Percentiles rank a stretch among this genome's conserved stretches.
Conservation (phyloP, 345 rosid species). For the Lenwebbia sp. region DNA sequence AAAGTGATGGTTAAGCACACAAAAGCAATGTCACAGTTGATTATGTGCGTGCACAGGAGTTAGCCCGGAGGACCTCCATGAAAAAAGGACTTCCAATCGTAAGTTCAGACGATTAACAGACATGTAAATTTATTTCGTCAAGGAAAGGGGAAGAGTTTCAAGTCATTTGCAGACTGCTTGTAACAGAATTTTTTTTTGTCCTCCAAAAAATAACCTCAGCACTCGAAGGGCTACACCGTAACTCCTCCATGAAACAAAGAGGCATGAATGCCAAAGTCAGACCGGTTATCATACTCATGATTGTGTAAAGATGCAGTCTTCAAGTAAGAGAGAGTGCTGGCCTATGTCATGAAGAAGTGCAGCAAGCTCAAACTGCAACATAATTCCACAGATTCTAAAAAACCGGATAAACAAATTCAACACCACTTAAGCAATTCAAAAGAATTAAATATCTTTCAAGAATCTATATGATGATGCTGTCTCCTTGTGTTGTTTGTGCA, state of each 20-base stretch:
- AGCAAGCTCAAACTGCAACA: constrained; percentile 61
- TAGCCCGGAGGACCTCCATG: background rate
- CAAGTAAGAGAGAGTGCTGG: background rate
- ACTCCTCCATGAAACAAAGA: background rate
- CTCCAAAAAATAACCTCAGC: background rate
- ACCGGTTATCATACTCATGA: background rate
- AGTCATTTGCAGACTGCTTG: background rate
- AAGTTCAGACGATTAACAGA: background rate
- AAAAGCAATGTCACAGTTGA: background rate
- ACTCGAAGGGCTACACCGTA: background rate
- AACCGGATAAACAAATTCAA: too few species aligned
- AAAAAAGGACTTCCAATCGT: background rate
- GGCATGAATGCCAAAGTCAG: background rate
- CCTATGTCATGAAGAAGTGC: constrained; percentile 88
- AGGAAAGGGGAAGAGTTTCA: background rate
- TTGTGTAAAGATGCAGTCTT: background rate
- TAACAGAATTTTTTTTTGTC: background rate
- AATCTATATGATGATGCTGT: too few species aligned
- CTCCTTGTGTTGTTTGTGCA: too few species aligned
- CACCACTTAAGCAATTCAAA: too few species aligned
- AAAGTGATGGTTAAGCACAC: background rate
- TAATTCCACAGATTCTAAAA: background rate
- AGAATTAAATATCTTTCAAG: background rate
- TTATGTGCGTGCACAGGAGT: background rate
- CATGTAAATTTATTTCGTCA: background rate